phyloP scores from a whole-genome alignment of 345 rosid genomes.

The Lagerstroemia speciosa region DNA sequence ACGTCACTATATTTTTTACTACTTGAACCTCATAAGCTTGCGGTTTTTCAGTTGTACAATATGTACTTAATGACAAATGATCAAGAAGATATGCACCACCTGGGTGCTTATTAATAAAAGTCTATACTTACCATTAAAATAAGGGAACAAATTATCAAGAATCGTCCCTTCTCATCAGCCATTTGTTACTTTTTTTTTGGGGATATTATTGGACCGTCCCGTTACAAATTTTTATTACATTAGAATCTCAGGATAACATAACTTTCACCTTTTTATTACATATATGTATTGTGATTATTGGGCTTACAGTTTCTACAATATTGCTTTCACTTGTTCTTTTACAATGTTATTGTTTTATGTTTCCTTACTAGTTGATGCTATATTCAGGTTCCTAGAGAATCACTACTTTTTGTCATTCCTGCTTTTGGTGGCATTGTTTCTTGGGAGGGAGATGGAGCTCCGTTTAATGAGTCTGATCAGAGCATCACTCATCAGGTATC shows the following conservation, averaged over 20 bases:
- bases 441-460: slow-evolving; percentile 96
- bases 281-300: not conserved
- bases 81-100: too few relatives aligned
- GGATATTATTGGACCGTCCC: too few relatives aligned
- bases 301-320: not conserved
- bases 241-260: too few relatives aligned
- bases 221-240: too few relatives aligned
- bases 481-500: slow-evolving; percentile 87
- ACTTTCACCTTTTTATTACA: not conserved
- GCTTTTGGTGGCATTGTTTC: slow-evolving; percentile 93
- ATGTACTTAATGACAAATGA: too few relatives aligned
- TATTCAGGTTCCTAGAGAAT: slow-evolving; percentile 88
- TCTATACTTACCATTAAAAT: too few relatives aligned
- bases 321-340: not conserved
- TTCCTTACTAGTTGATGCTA: not conserved
- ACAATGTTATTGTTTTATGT: not conserved
- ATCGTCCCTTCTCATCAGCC: not conserved
- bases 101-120: too few relatives aligned
- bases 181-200: not conserved
- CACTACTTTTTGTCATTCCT: slow-evolving; percentile 77
- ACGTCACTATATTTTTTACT: not conserved
- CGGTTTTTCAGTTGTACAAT: not conserved
- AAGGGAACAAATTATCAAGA: not conserved
- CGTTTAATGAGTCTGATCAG: slow-evolving; percentile 64
- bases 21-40: not conserved